A percentile compares a stretch with the other conserved stretches of the same genome.
Conservation (phyloP, 805 yeast species). For the Zygosaccharomyces bailii region DNA sequence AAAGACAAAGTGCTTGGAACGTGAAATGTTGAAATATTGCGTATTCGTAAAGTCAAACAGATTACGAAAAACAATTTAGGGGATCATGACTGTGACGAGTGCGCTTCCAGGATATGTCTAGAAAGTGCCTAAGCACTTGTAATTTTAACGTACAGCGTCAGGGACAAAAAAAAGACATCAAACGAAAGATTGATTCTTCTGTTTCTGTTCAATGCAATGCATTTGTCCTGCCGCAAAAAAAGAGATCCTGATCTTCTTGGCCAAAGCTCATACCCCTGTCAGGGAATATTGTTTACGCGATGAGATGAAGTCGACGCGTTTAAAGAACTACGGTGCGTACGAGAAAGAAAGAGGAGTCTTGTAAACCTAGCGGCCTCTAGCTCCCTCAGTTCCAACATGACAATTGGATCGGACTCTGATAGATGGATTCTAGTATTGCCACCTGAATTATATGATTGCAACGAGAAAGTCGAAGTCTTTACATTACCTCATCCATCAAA, state of each 20-base stretch:
- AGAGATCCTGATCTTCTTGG: too few relatives aligned
- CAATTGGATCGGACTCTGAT: neutral
- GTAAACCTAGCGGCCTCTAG: neutral
- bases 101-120: too few relatives aligned
- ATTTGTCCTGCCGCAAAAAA: too few relatives aligned
- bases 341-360: neutral
- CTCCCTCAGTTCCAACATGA: neutral
- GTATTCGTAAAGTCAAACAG: neutral
- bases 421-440: constrained; percentile 12
- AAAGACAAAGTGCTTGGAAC: neutral
- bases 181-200: too few relatives aligned
- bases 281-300: neutral
- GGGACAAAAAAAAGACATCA: too few relatives aligned
- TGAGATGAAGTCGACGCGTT: neutral
- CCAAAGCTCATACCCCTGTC: too few relatives aligned
- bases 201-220: too few relatives aligned
- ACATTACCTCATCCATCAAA: constrained; percentile 33
- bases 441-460: constrained; percentile 2
- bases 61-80: neutral
- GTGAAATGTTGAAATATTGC: neutral
- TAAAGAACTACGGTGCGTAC: neutral
- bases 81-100: too few relatives aligned
- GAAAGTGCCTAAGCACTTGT: neutral
- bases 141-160: neutral
- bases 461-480: constrained; percentile 14